Base-by-base conservation (phyloP, 1,139 yeast genomes). In the Oligophagozyma castellii region DNA sequence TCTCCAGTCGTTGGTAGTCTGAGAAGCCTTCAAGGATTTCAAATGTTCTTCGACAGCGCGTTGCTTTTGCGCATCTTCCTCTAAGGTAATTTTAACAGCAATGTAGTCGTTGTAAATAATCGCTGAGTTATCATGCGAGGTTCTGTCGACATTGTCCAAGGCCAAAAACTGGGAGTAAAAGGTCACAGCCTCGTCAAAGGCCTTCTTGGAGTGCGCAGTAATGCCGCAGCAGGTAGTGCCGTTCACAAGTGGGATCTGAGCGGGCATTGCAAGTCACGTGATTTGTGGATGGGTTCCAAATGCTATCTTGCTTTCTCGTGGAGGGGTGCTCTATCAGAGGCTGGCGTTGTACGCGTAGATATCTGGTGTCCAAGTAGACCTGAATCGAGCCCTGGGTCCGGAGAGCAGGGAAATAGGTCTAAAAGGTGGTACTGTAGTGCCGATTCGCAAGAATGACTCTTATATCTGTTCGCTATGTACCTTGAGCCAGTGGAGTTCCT, bases 1-100 rank as follows among this genome's bases (percentile, higher is more conserved):
- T 40, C 62, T 55, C 61, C 60, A 58, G 34, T 58, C 62, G 13
- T 19, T 14, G 6, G 41, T 33, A 10, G 42, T 33, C 11, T 32
- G 29, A 12, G 34, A 29, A 5, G 35, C 13, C 19, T 36, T 33
- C 28, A 44, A 27, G 11, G 32, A 34, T 13, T 35, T 30, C n/a
- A 35, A 18, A 16, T 38, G 38, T 10, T 30, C 30, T 10, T 38
- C 40, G 8, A 33, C 34, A 20, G 33, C 33, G 7, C 29, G 27
- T 16, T 46, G 41, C 31, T 34, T 34, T 5, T 24, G 24, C 5
- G 36, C 31, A 33, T 46, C 43, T 22, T 36, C 44, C n/a, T 36
- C 31, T 8, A 44, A 31, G 15, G 28, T 32, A 25, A 47, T 24
- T 27, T 39, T 37, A 20, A 49, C 16, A 5, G 43, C 36, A 18